phyloP scores from a whole-genome alignment of 2,329 filamentous ascomycete species.

The Davidsoniella neocaledoniae region DNA sequence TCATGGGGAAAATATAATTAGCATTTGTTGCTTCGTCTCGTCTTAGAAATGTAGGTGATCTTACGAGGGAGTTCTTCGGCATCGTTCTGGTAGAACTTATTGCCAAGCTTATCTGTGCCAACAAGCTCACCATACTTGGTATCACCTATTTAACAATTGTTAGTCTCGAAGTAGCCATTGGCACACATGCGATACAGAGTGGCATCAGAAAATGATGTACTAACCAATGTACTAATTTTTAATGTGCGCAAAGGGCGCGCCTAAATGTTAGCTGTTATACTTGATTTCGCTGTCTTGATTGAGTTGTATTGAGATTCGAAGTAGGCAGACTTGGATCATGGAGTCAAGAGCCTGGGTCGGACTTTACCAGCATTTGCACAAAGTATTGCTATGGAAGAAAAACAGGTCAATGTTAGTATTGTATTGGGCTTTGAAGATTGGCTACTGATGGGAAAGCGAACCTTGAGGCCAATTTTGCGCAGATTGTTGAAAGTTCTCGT shows the following conservation, averaged over 20 bases:
- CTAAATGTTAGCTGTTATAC: not conserved
- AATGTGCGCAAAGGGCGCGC: not conserved
- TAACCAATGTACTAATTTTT: conserved; percentile 39
- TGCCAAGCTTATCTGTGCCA: conserved; percentile 76
- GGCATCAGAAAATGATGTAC: not conserved
- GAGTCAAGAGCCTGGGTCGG: too few relatives aligned
- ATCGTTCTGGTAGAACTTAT: conserved; percentile 94
- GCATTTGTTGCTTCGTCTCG: not conserved
- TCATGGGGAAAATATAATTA: not conserved
- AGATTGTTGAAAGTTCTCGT: conserved; percentile 73
- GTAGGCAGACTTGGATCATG: not conserved
- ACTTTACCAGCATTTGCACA: conserved; percentile 71
- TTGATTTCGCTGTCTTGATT: not conserved
- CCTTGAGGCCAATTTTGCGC: conserved; percentile 77
- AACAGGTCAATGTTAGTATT: conserved; percentile 7
- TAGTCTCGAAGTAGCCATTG: not conserved
- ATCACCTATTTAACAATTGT: conserved; percentile 46
- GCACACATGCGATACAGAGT: not conserved
- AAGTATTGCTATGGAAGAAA: conserved; percentile 54
- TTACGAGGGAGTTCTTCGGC: conserved; percentile 73
- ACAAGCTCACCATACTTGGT: conserved; percentile 85
- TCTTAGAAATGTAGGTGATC: conserved; percentile 18
- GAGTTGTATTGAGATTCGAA: not conserved
- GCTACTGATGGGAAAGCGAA: conserved; percentile 21
- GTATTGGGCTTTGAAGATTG: not conserved